phyloP scores from a whole-genome alignment of 2,329 filamentous ascomycete genomes.

The Cladobotryum mycophilum region DNA sequence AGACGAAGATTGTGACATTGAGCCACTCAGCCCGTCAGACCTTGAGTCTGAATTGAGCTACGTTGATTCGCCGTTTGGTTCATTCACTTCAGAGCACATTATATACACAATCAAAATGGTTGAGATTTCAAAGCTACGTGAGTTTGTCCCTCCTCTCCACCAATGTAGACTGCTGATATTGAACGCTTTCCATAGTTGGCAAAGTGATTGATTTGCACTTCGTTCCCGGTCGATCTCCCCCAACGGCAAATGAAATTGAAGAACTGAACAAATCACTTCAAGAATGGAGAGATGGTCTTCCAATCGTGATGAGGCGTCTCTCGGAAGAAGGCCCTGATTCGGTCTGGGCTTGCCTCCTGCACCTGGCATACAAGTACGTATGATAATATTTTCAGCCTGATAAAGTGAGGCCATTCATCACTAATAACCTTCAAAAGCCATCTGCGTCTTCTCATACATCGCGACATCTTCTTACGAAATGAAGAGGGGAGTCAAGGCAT shows the following conservation, averaged over 20 bases:
- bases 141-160: not conserved
- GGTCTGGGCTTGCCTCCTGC: slow-evolving; percentile 31
- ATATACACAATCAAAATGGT: slow-evolving; percentile 34
- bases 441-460: slow-evolving; percentile 30
- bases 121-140: slow-evolving; percentile 29
- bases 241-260: slow-evolving; percentile 22
- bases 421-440: slow-evolving; percentile 18
- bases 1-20: slow-evolving; percentile 34
- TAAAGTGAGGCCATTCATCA: no score
- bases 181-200: slow-evolving; percentile 20
- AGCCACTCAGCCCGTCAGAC: slow-evolving; percentile 25
- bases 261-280: slow-evolving; percentile 26
- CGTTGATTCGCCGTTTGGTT: slow-evolving; percentile 21
- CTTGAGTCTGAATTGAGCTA: slow-evolving; percentile 21
- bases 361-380: slow-evolving; percentile 31
- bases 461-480: slow-evolving; percentile 26
- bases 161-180: not conserved
- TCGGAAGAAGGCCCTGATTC: slow-evolving; percentile 28
- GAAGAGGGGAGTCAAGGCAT: slow-evolving; percentile 22
- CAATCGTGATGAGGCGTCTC: slow-evolving; percentile 22
- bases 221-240: slow-evolving; percentile 25
- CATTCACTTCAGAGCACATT: slow-evolving; percentile 27
- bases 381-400: no score
- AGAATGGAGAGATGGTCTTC: slow-evolving; percentile 29
- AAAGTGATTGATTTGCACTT: slow-evolving; percentile 32